Percentiles rank a stretch among this genome's conserved stretches.
phyloP scores from a whole-genome alignment of 768 basidiomycete genomes.

The Lactarius indigo region DNA sequence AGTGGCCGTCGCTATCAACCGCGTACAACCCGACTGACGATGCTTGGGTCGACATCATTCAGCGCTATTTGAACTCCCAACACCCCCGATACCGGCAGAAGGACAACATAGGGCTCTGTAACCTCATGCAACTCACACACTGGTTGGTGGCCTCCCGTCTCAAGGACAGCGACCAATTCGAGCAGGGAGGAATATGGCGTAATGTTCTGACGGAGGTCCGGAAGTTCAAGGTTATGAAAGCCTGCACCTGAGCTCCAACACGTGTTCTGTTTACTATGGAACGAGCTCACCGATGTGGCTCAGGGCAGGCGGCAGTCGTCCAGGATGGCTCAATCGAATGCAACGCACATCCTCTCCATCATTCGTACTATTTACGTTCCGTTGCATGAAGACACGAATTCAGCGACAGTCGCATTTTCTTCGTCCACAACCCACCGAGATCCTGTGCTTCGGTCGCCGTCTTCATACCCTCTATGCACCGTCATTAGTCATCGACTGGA shows the following conservation, averaged over 20 bases:
- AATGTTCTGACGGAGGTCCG: not conserved
- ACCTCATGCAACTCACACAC: not conserved
- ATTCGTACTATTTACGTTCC: not conserved
- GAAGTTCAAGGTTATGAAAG: not conserved
- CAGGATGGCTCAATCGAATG: not conserved
- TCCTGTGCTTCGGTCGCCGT: not conserved
- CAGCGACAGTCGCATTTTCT: not conserved
- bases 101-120: not conserved
- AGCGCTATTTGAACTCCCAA: not conserved
- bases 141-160: not conserved
- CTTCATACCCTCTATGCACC: not conserved
- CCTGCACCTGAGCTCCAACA: not conserved
- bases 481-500: not conserved
- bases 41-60: constrained; percentile 1
- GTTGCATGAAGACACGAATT: not conserved
- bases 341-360: not conserved
- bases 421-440: not conserved
- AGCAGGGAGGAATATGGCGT: not conserved
- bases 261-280: constrained; percentile 13
- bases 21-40: not conserved
- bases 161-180: not conserved
- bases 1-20: constrained; percentile 5
- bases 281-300: not conserved
- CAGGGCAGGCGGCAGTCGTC: not conserved
- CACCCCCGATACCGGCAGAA: not conserved